Base-by-base conservation (phyloP, 2,329 filamentous ascomycete genomes). In the Aspergillus eucalypticola region DNA sequence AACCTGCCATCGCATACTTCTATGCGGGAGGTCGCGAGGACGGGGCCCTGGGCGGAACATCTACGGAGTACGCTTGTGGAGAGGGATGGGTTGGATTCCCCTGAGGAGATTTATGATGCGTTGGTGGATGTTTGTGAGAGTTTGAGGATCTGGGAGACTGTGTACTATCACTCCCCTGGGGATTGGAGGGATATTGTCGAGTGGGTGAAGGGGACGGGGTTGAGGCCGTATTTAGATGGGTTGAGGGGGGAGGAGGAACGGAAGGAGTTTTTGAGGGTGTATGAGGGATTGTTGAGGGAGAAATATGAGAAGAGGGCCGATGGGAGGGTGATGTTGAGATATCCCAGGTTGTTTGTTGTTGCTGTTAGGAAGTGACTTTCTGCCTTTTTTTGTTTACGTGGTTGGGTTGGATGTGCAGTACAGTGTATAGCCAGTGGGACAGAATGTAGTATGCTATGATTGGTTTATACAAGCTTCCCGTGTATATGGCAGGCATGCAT, bases 131-230 rank as follows among this genome's bases (percentile, higher is more conserved):
- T 6, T 13, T 35, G 25, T 25, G n/a, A 11, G 46, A n/a, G 56
- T 64, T 70, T 88, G 2, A 75, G 85, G 62, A 69, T 87, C 1
- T 88, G 84, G 82, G 78, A 82, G 46, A 84, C 83, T 1, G 69
- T 72, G 42, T 88, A 88, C 62, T 73, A 81, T 25, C 85, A 87
- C 68, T 70, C 79, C 0, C 67, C 87, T 59, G 73, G 78, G 2
- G 77, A 75, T 21, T 82, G 82, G 19, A 62, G 71, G 11, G 81
- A 76, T 1, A 82, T 88, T 44, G 81, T 87, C 5, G 84, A 86
- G 69, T 88, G 85, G 85, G 81, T 87, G 3, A 82, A 81, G 63
- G 82, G 83, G 0, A 86, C 83, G 0, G 85, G 84, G 0, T 67
- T 88, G 64, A 76, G 79, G 64, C 85, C 85, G 0, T 88, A 79